Percentiles rank a stretch among this genome's conserved stretches.
These are phyloP conservation scores for Xylariaceae sp. DNA, from an alignment of 2,329 filamentous ascomycete genomes.

Conservation along the genomic window DNA sequence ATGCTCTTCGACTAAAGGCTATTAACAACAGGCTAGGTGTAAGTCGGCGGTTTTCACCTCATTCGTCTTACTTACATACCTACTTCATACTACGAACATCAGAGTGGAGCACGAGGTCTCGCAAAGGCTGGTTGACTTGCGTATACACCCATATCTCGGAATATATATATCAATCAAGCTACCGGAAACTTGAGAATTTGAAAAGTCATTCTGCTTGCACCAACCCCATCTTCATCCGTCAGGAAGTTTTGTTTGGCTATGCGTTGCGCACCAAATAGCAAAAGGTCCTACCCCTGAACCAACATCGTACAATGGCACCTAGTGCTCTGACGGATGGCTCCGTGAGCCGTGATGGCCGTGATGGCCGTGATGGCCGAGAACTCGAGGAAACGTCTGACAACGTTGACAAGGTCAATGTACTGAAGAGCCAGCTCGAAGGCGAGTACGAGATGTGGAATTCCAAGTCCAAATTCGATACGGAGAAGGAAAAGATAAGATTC, in stretches of 20 bases:
- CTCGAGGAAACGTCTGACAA: constrained; percentile 45
- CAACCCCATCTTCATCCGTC: neutral
- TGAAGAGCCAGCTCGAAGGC: constrained; percentile 43
- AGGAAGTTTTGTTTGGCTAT: neutral
- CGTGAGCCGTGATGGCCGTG: constrained; percentile 29
- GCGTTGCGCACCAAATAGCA: neutral
- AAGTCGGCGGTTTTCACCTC: constrained; percentile 32
- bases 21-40: constrained; percentile 6
- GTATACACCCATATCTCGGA: neutral
- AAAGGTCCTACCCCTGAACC: neutral
- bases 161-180: constrained; percentile 23
- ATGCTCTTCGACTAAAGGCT: neutral
- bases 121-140: constrained; percentile 21
- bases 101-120: constrained; percentile 22
- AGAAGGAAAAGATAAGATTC: constrained; percentile 77
- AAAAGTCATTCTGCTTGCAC: neutral
- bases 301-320: constrained; percentile 28
- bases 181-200: neutral
- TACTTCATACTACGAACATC: neutral
- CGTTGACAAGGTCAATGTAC: constrained; percentile 53
- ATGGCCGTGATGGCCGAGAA: constrained; percentile 30
- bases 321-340: constrained; percentile 29
- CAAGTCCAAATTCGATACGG: constrained; percentile 63
- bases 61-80: constrained; percentile 2
- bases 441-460: constrained; percentile 37